A percentile compares a stretch with the other conserved stretches of the same genome.
phyloP scores from a whole-genome alignment of 495 filamentous ascomycete genomes.

The Chlorociboria aeruginascens region DNA sequence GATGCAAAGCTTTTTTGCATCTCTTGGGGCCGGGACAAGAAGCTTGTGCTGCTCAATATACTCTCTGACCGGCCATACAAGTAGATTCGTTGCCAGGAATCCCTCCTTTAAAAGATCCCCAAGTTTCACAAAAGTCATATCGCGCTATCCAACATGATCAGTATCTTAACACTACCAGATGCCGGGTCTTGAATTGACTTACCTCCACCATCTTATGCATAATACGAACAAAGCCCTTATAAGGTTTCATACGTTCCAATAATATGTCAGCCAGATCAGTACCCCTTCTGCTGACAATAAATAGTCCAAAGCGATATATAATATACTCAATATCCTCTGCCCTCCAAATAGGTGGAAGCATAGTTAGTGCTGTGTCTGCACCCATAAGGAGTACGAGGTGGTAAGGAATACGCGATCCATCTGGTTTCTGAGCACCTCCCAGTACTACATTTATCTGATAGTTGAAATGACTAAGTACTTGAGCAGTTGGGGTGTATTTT shows the following conservation, averaged over 20 bases:
- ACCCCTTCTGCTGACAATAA: slow-evolving; percentile 77
- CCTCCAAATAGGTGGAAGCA: slow-evolving; percentile 63
- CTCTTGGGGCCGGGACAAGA: no score
- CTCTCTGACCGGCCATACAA: no score
- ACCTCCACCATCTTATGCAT: no score
- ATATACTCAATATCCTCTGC: slow-evolving; percentile 74
- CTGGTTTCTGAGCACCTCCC: slow-evolving; percentile 53
- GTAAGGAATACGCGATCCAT: slow-evolving; percentile 38
- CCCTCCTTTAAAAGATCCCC: no score
- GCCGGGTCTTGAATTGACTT: no score
- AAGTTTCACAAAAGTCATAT: no score
- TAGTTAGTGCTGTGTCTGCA: slow-evolving; percentile 76
- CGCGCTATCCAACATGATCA: no score
- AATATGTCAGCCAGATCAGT: slow-evolving; percentile 46
- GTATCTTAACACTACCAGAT: no score
- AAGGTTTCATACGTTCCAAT: not conserved
- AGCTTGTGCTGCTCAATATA: no score
- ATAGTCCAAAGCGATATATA: slow-evolving; percentile 68
- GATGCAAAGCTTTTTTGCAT: no score
- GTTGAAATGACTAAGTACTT: slow-evolving; percentile 77
- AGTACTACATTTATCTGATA: slow-evolving; percentile 71
- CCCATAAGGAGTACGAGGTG: slow-evolving; percentile 66
- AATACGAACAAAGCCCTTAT: not conserved
- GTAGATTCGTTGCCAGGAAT: no score
- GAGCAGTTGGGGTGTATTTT: slow-evolving; percentile 74